These are phyloP conservation scores for Tetragonia tetragonoides DNA, from an alignment of 148 eudicot species.

Conservation along the genomic window DNA sequence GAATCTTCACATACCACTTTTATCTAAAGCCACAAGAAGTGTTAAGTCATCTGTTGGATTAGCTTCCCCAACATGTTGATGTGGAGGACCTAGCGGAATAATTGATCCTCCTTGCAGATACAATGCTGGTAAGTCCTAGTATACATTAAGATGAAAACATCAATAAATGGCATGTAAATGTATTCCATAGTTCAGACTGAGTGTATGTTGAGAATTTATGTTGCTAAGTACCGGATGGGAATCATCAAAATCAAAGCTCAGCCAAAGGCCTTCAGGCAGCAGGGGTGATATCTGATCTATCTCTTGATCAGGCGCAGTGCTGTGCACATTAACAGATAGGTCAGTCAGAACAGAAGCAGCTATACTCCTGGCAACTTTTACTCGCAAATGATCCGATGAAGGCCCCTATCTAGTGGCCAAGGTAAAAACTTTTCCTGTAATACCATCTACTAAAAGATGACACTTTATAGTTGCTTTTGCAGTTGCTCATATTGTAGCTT, in stretches of 20 bases:
- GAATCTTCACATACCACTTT: slow-evolving; percentile 52
- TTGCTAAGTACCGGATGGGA: slow-evolving; percentile 80
- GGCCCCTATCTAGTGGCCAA: not conserved
- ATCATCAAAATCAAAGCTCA: slow-evolving; percentile 89
- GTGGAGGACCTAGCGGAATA: slow-evolving; percentile 67
- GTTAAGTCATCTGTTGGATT: slow-evolving; percentile 68
- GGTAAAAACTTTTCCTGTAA: not conserved
- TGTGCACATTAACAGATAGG: slow-evolving; percentile 29
- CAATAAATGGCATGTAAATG: slow-evolving; percentile 1
- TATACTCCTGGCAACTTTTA: not conserved
- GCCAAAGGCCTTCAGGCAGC: slow-evolving; percentile 85
- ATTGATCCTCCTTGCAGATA: slow-evolving; percentile 89
- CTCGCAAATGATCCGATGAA: not conserved
- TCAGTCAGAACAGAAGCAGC: slow-evolving; percentile 20
- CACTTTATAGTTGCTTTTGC: not conserved
- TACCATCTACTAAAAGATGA: not conserved
- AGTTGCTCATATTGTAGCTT: slow-evolving; percentile 8
- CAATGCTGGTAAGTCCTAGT: slow-evolving; percentile 81
- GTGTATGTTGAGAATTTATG: slow-evolving; percentile 4
- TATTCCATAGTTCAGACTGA: not conserved
- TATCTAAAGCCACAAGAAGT: slow-evolving; percentile 84
- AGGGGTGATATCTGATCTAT: slow-evolving; percentile 52
- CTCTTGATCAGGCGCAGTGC: slow-evolving; percentile 56
- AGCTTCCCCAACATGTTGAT: slow-evolving; percentile 84
- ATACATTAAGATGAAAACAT: slow-evolving; percentile 15